phyloP scores from a whole-genome alignment of 2,329 filamentous ascomycete species.

The Paraphaeosphaeria sporulosa region DNA sequence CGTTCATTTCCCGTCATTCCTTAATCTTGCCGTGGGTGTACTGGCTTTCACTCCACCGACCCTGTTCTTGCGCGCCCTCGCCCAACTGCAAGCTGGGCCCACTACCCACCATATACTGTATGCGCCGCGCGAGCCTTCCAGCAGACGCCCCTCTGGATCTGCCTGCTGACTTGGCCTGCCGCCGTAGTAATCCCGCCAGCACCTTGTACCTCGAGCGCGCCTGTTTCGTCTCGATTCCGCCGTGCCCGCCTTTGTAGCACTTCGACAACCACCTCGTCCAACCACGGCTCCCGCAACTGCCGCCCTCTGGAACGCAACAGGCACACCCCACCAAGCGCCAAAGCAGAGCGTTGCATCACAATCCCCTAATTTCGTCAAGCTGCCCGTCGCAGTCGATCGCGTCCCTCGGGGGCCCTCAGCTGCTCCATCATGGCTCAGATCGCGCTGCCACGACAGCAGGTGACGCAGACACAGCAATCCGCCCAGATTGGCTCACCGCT shows the following conservation, averaged over 20 bases:
- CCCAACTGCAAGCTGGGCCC: background rate
- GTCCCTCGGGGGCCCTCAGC: slow-evolving; percentile 30
- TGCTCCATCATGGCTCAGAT: slow-evolving; percentile 47
- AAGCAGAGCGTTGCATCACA: slow-evolving; percentile 33
- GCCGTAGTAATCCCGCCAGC: slow-evolving; percentile 42
- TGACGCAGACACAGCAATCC: slow-evolving; percentile 47
- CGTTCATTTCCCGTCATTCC: slow-evolving; percentile 49
- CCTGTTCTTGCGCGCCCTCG: slow-evolving; percentile 13
- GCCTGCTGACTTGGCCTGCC: slow-evolving; percentile 39
- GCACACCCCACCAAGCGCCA: slow-evolving; percentile 30
- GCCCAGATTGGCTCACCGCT: slow-evolving; percentile 45
- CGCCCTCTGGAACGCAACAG: slow-evolving; percentile 32
- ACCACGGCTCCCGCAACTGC: slow-evolving; percentile 28
- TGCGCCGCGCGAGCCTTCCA: slow-evolving; percentile 18
- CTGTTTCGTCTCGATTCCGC: slow-evolving; percentile 49
- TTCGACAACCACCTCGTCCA: slow-evolving; percentile 28
- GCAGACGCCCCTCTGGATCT: slow-evolving; percentile 24
- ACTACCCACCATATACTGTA: slow-evolving; percentile 33
- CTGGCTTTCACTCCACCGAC: slow-evolving; percentile 43
- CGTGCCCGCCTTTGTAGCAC: slow-evolving; percentile 43
- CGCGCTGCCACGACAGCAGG: slow-evolving; percentile 50
- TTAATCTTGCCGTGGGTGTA: slow-evolving; percentile 45
- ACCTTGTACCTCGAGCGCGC: slow-evolving; percentile 46
- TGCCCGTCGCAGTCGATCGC: slow-evolving; percentile 30
- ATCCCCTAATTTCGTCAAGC: slow-evolving; percentile 39